Evolutionary conservation across 73 alveolate genomes (phyloP), one percentile per base, ranked within the genome.

Genomic region (Paramecium tetraurelia): DNA sequence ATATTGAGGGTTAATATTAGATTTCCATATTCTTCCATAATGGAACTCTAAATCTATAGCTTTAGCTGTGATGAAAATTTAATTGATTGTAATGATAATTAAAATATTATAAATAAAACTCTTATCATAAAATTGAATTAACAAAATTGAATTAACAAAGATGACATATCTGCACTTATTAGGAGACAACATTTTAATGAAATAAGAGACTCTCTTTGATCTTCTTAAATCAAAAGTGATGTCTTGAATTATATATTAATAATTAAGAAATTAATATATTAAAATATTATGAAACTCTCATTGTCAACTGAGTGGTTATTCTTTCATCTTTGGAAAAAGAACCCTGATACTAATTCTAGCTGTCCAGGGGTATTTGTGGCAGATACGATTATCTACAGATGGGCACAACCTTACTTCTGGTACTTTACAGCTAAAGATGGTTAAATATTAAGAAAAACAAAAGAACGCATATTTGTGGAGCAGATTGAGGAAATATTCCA

Each of bases 351-450:
- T 7, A 83, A 85, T 43, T 48, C 40, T 12, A 75, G 93, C 29
- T 93, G 96, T 58, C 93, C 95, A 2, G 89, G 92, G 16, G 92
- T 93, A 16, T 90, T 93, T 46, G 85, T 93, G 14, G 95, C 98
- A 21, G 99, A 96, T 57, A 96, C 99, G 24, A 92, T 96, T 1
- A 95, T 96, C 3, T 96, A 95, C 85, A 92, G 96, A 35, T 95
- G 96, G 92, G 96, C 98, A 14, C 50, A 96, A 85, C 99, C 99
- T 27, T 96, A 95, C 72, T 96, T 96, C 68, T 96, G 99, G 99
- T 96, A 96, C 85, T 96, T 93, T 68, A 95, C 98, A 68, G 92
- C 95, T 41, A 87, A 90, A 31, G 93, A 93, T 85, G 99, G 99
- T 1, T 92, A 95, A 41, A 95, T 96, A 21, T 70, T 96, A 85